Evolutionary conservation across 371 early-diverging fungal genomes (phyloP).

Genomic region (Apophysomyces trapeziformis): DNA sequence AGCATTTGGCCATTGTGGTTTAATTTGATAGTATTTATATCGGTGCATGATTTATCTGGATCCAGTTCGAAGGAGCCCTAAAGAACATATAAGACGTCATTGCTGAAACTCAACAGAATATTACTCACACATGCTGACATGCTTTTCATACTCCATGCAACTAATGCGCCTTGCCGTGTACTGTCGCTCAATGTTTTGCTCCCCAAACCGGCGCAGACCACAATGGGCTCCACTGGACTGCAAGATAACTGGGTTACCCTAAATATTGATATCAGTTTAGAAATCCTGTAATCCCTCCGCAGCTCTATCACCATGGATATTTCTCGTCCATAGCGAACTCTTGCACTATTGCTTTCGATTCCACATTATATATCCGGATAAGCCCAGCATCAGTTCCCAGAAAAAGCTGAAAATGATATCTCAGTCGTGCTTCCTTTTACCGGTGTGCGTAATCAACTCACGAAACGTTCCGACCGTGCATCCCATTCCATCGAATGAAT

Average conservation of each 20-base stretch:
- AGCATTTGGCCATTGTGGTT: constrained; percentile 73
- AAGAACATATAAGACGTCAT: neutral
- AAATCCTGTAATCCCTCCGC: neutral
- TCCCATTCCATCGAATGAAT: constrained; percentile 69
- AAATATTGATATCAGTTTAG: neutral
- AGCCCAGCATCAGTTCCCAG: constrained; percentile 60
- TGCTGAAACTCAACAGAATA: neutral
- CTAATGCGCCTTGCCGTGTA: constrained; percentile 44
- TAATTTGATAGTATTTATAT: constrained; percentile 59
- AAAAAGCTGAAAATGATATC: constrained; percentile 44
- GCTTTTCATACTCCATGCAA: constrained; percentile 66
- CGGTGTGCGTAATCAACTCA: constrained; percentile 22
- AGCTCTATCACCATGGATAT: constrained; percentile 51
- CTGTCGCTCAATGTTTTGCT: constrained; percentile 28
- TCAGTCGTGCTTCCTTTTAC: neutral
- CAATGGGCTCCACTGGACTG: constrained; percentile 62
- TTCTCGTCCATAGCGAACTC: constrained; percentile 58
- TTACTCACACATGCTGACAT: constrained; percentile 58
- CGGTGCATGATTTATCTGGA: constrained; percentile 27
- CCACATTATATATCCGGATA: constrained; percentile 63
- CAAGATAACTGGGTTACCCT: constrained; percentile 61
- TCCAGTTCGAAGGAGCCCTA: constrained; percentile 39
- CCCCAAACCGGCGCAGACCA: constrained; percentile 56
- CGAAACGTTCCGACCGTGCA: constrained; percentile 56
- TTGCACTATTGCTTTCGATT: constrained; percentile 62